Evolutionary conservation across 345 rosid species (phyloP), one percentile per base, ranked within the genome.

Genomic region (Boechera retrofracta): DNA sequence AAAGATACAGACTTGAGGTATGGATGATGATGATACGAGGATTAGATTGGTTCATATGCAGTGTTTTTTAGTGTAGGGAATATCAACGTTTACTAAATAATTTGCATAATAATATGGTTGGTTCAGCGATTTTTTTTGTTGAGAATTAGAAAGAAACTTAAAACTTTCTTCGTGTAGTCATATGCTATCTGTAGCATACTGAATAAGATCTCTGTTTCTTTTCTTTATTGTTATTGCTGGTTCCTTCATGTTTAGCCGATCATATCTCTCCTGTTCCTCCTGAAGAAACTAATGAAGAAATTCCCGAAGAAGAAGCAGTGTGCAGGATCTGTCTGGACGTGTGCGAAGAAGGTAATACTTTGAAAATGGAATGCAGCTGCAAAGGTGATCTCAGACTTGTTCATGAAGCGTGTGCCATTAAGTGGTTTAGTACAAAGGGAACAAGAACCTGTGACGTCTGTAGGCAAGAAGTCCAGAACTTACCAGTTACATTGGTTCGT

Each of bases 321-420:
- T 90, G 98, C 85, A 83, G 98, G 84, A 95, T 95, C 75, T 95
- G 98, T 83, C 80, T 88, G 1, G 98, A 92, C 58, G 87, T 47
- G 63, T 92, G 96, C 47, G 85, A 90, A 73, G 99, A 92, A 84
- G 89, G 84, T 72, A 95, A 90, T 77, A 92, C 96, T 32, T 87
- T 95, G 62, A 95, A 92, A 87, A 88, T 89, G 99, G 99, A 92
- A 71, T 95, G 99, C 82, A 86, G 96, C 77, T 95, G 98, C 88
- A 95, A 89, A 83, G 99, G 99, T 33, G 96, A 77, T 67, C 98
- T 95, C 39, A 86, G 86, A 67, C 99, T 95, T 54, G 85, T 95
- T 31, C 99, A 95, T 35, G 92, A 95, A 82, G 91, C 84, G 39
- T 94, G 98, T 74, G 98, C 98, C 42, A 57, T 92, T 65, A 89